Evolutionary conservation across 352 stramenopile genomes (phyloP), one percentile per base, ranked within the genome.

Genomic region (Globisporangium middletonii): DNA sequence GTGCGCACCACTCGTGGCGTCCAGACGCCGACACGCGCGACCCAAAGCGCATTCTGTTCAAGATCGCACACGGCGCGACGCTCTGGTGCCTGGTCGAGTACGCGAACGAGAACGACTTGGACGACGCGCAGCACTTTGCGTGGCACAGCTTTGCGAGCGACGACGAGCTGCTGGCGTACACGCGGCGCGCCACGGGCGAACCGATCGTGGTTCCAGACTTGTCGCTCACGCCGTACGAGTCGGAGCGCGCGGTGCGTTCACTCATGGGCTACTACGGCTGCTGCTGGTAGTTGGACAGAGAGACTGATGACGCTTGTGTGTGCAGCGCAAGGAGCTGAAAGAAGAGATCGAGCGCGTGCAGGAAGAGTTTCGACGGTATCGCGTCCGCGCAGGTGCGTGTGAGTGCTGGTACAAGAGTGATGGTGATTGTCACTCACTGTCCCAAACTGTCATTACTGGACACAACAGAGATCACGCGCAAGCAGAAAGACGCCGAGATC

Each of bases 11-110:
- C 47, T 67, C 73, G 61, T 88, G 76, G 77, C 65, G 71, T 35
- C 68, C 80, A 0, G 64, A 86, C 30, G 65, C 61, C 4, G 47
- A 58, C 12, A 91, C 81, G 2, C 75, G 75, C 0, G 77, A 87
- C 23, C 84, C 84, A 26, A 75, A 71, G 19, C 75, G 86, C 19
- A 66, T 94, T 48, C 37, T 91, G 30, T 66, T 74, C 60, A 92
- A 92, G 56, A 70, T 94, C 23, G 72, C 73, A 6, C 75, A 92
- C 18, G 72, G 67, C 7, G 67, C 59, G 18, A 53, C 75, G 55
- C 57, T 92, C 18, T 94, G 84, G 84, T 94, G 84, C 57, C 62
- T 92, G 23, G 77, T 92, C n/a, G 80, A 92, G 65, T 94, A 92
- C 57, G 81, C 65, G 15, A 77, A 71, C 37, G 82, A 94, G 33